phyloP scores from a whole-genome alignment of 164 flowering plant species.

The Sextonia rubra region DNA sequence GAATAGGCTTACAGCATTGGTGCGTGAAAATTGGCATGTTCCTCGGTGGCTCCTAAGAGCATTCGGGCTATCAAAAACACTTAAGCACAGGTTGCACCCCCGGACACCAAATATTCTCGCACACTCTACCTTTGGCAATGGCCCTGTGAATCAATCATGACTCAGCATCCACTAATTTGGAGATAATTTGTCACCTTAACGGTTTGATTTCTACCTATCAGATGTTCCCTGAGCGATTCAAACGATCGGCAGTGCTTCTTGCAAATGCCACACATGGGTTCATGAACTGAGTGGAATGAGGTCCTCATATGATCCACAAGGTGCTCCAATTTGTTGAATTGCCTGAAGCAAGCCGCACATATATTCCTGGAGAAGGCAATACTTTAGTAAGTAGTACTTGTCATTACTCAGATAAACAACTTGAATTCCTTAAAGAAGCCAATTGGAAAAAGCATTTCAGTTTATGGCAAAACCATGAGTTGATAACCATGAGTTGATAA shows the following conservation, averaged over 20 bases:
- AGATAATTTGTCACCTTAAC: not conserved
- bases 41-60: constrained; percentile 57
- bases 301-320: constrained; percentile 89
- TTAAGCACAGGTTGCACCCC: constrained; percentile 78
- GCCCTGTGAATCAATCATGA: constrained; percentile 39
- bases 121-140: constrained; percentile 83
- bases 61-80: constrained; percentile 48
- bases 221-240: constrained; percentile 85
- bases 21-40: constrained; percentile 52
- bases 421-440: not conserved
- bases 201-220: constrained; percentile 6
- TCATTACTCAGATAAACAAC: not conserved
- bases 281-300: constrained; percentile 86
- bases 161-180: too few species aligned
- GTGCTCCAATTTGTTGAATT: constrained; percentile 78
- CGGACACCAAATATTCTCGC: constrained; percentile 50
- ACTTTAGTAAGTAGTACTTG: not conserved
- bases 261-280: constrained; percentile 84
- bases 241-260: constrained; percentile 77
- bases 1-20: constrained; percentile 23
- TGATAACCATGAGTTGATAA: not conserved
- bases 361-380: constrained; percentile 57
- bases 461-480: not conserved
- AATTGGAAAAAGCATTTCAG: not conserved
- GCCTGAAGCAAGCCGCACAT: constrained; percentile 89